Conservation (phyloP, 192 early-diverging fungal species). For the Coemansia sp. region DNA sequence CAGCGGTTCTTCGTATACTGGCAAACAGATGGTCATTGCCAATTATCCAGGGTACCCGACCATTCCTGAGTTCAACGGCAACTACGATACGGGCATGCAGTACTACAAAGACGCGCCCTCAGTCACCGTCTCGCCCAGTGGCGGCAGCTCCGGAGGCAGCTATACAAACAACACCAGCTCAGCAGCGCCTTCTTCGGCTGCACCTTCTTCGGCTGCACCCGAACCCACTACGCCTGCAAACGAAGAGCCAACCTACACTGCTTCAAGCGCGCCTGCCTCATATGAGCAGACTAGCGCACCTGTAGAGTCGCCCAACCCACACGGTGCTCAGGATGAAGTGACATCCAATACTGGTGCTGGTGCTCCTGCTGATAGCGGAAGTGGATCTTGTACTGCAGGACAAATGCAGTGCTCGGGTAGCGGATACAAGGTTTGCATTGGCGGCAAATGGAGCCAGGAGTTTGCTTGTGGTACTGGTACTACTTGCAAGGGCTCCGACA, state of each 20-base stretch:
- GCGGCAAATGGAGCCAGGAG: constrained; percentile 23
- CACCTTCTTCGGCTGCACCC: background rate
- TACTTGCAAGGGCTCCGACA: constrained; percentile 21
- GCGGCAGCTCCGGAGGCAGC: background rate
- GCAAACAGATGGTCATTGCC: constrained; percentile 35
- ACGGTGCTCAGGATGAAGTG: too few species aligned
- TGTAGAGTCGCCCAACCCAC: too few species aligned
- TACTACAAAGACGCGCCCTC: constrained; percentile 25
- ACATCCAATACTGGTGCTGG: background rate
- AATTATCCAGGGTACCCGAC: constrained; percentile 47
- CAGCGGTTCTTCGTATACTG: constrained; percentile 23
- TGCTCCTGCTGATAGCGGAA: background rate
- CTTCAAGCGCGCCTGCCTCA: too few species aligned
- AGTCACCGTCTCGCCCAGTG: constrained; percentile 32
- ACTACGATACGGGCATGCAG: constrained; percentile 38
- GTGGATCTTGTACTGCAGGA: constrained; percentile 16
- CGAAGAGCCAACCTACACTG: too few species aligned
- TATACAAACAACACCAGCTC: background rate
- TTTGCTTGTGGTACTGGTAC: constrained; percentile 35
- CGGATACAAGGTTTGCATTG: constrained; percentile 33
- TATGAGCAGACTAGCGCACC: too few species aligned
- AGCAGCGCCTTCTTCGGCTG: background rate
- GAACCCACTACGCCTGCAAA: background rate
- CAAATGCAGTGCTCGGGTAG: constrained; percentile 28
- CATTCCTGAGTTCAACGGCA: constrained; percentile 52